Conservation (phyloP, 2,329 filamentous ascomycete genomes). For the Bipolaris sorokiniana region DNA sequence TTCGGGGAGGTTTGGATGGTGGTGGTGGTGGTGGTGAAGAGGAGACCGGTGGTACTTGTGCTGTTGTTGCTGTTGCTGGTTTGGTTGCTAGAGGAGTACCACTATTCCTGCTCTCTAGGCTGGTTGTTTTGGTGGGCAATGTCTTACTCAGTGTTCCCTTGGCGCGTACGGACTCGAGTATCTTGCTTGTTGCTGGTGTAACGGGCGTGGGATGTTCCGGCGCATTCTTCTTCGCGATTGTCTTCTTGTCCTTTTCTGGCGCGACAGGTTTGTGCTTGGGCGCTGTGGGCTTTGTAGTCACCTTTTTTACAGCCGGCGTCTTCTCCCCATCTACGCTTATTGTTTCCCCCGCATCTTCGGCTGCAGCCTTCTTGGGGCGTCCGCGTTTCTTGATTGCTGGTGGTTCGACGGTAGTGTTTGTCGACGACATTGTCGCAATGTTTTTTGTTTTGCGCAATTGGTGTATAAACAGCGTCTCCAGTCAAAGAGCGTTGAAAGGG, state of each 20-base stretch:
- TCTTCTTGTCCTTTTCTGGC: conserved; percentile 21
- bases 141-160: conserved; percentile 29
- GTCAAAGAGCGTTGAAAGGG: background rate
- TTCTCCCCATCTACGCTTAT: conserved; percentile 22
- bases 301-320: conserved; percentile 31
- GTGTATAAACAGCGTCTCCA: background rate
- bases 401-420: conserved; percentile 20
- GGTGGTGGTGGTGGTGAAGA: conserved; percentile 8
- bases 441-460: conserved; percentile 12
- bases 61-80: background rate
- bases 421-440: conserved; percentile 15
- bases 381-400: conserved; percentile 39
- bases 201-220: conserved; percentile 33
- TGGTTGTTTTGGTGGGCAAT: background rate
- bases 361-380: conserved; percentile 41
- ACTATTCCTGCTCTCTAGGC: background rate
- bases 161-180: conserved; percentile 37
- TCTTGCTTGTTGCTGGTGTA: conserved; percentile 37
- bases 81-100: background rate
- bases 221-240: conserved; percentile 21
- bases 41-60: conserved; percentile 12
- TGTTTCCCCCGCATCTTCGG: conserved; percentile 21
- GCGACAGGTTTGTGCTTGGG: conserved; percentile 21
- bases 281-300: conserved; percentile 30
- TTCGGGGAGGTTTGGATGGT: background rate